These are phyloP conservation scores for Lactarius tabidus DNA, from an alignment of 768 basidiomycete species.

Conservation along the genomic window DNA sequence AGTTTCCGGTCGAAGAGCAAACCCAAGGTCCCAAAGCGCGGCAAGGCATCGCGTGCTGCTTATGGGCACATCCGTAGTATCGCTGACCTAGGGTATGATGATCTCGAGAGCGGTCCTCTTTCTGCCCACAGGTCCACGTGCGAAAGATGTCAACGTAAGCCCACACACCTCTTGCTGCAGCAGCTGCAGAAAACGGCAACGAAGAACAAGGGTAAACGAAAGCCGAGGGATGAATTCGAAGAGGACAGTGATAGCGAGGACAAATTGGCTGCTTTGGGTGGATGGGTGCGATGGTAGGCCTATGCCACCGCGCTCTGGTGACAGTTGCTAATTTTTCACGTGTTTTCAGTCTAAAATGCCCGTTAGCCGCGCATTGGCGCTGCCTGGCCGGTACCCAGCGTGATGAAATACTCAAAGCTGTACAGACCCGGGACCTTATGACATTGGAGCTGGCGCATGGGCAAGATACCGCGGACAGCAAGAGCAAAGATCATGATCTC, in stretches of 20 bases:
- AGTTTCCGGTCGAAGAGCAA: conserved; percentile 31
- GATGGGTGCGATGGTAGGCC: conserved; percentile 80
- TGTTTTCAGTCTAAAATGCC: conserved; percentile 61
- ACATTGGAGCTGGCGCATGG: conserved; percentile 35
- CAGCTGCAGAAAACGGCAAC: conserved; percentile 35
- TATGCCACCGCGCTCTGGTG: background rate
- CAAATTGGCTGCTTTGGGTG: conserved; percentile 51
- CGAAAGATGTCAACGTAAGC: conserved; percentile 63
- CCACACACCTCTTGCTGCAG: conserved; percentile 51
- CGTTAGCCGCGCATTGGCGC: conserved; percentile 71
- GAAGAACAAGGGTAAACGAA: conserved; percentile 36
- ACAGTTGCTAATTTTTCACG: conserved; percentile 19
- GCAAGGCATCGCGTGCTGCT: conserved; percentile 42
- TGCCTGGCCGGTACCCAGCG: conserved; percentile 64
- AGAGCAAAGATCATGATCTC: background rate
- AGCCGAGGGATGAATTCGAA: conserved; percentile 47
- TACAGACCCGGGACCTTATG: conserved; percentile 46
- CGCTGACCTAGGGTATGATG: conserved; percentile 41
- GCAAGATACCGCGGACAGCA: conserved; percentile 14
- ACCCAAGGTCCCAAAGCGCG: conserved; percentile 32
- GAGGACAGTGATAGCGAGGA: conserved; percentile 57
- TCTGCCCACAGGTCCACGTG: conserved; percentile 60
- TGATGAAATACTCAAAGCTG: conserved; percentile 69
- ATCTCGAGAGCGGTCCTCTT: conserved; percentile 53
- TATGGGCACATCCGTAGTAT: conserved; percentile 47